Base-by-base conservation (phyloP, 2,329 filamentous ascomycete species). In the Rhynchosporium secalis region DNA sequence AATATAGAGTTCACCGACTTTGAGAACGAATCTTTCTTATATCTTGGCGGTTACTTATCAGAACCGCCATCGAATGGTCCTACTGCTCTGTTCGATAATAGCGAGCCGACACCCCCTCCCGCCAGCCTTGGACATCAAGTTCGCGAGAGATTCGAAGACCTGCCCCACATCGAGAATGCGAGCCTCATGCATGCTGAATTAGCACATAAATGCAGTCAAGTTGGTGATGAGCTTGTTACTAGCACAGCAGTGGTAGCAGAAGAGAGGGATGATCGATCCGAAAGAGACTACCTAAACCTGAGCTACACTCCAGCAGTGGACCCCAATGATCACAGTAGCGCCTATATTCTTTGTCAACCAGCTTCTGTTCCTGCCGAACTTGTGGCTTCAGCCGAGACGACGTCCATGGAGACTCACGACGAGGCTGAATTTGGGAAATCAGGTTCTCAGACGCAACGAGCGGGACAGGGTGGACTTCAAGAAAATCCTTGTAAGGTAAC, bases 1-100 rank as follows among this genome's bases (percentile, higher is more conserved):
- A 36, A 54, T 20, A 41, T 54, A 15, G 51, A 54, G 28, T 54
- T 54, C 13, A 40, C 51, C 9, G 38, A 38, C 20, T 54, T 54
- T 40, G 36, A 36, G 3, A 41, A 54, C 10, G 33, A 40, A 40
- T 54, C 51, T 7, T 54, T 54, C 51, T 54, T 54, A 12, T 54
- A 33, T 9, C 51, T 54, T 7, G 51, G 51, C 20, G 51, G 8
- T 2, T 41, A 41, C n/a, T 29, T 54, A 20, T 26, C 51, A 29
- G 51, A 41, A 20, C 4, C 51, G 38, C 8, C 9, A 29, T 2
- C 7, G 4, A 20, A 7, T 7, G 48, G 10, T 4, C n/a, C 33
- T 13, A 2, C 20, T 54, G 15, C 36, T 54, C 15, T 29, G 8
- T 29, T 28, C 33, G 36, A 41, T 38, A 20, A 28, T 40, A 4